Percentiles rank a stretch among this genome's conserved stretches.
These are phyloP conservation scores for Phytopythium oedochilum DNA, from an alignment of 352 stramenopile genomes.

Conservation along the genomic window DNA sequence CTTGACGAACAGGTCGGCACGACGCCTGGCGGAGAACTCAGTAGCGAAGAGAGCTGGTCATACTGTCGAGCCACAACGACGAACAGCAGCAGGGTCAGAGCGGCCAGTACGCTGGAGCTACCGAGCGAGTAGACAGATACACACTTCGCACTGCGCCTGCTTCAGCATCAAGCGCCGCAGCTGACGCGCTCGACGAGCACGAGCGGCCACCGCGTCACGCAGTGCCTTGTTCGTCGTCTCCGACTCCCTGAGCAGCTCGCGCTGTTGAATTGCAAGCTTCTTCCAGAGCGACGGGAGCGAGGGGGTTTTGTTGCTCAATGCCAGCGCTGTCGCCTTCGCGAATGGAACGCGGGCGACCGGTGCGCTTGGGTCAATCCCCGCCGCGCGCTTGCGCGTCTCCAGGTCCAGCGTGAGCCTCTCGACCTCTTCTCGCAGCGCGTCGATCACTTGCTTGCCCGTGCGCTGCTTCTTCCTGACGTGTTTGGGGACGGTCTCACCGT, in stretches of 20 bases:
- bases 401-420: neutral
- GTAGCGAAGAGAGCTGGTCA: neutral
- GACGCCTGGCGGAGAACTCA: neutral
- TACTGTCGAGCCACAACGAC: neutral
- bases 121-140: neutral
- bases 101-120: neutral
- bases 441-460: neutral
- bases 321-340: neutral
- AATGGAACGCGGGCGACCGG: neutral
- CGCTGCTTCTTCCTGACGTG: neutral
- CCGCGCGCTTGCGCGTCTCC: neutral
- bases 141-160: neutral
- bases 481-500: too few relatives aligned
- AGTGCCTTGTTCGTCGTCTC: neutral
- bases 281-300: neutral
- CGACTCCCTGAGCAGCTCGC: neutral
- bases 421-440: neutral
- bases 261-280: neutral
- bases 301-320: too few relatives aligned
- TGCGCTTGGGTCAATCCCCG: neutral
- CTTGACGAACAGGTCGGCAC: neutral
- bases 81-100: neutral
- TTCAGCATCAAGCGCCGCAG: neutral
- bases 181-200: neutral
- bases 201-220: neutral